phyloP scores from a whole-genome alignment of 306 rosid species.

The Medicago arabica region DNA sequence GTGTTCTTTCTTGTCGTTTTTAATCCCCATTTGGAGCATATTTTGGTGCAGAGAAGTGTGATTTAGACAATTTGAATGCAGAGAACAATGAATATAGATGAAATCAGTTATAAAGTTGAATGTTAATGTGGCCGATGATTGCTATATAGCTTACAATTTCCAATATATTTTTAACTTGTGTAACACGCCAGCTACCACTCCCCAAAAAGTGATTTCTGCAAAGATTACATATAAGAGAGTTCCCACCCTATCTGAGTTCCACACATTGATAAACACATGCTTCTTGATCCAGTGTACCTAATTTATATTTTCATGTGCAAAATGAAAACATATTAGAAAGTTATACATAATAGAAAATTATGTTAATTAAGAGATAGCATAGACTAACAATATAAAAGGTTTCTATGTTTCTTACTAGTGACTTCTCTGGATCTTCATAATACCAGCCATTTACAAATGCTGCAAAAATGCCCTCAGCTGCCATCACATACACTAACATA shows the following conservation, averaged over 20 bases:
- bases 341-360: neutral
- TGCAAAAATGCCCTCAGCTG: constrained; percentile 87
- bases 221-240: constrained; percentile 82
- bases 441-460: constrained; percentile 93
- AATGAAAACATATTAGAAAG: neutral
- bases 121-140: neutral
- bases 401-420: constrained; percentile 55
- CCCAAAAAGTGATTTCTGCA: constrained; percentile 84
- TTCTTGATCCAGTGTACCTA: constrained; percentile 85
- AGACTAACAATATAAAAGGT: neutral
- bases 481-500: constrained; percentile 89
- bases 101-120: constrained; percentile 10
- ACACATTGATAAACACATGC: constrained; percentile 75
- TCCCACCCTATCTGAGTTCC: constrained; percentile 81
- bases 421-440: constrained; percentile 52
- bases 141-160: constrained; percentile 55
- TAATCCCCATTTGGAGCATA: too few species aligned
- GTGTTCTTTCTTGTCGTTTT: too few species aligned
- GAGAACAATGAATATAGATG: constrained; percentile 16
- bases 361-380: neutral
- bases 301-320: neutral
- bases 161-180: constrained; percentile 85
- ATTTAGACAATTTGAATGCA: neutral
- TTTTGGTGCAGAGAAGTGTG: neutral
- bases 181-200: constrained; percentile 75